Base-by-base conservation (phyloP, 2,329 filamentous ascomycete genomes). In the Davidsoniella neocaledoniae region DNA sequence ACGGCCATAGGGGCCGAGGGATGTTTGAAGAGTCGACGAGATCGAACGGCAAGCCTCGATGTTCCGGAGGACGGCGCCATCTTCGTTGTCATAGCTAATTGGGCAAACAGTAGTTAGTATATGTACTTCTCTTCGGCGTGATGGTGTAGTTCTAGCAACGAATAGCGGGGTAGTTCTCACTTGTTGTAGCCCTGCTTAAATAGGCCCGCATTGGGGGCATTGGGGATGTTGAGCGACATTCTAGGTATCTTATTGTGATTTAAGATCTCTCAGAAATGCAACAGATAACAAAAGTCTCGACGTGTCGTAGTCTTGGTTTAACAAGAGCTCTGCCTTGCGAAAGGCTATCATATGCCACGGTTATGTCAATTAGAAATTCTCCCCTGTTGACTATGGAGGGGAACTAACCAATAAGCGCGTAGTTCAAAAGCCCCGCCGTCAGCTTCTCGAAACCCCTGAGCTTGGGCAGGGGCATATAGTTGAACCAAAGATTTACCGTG, bases 21-120 rank as follows among this genome's bases (percentile, higher is more conserved):
- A 96, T 51, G 91, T 96, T 72, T 94, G 87, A 46, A 98, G 91
- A 48, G 91, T 98, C 60, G 84, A 85, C 53, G 91, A 81, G 67
- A 98, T 96, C 57, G 91, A 86, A 57, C 88, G 79, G 72, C 91
- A 98, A 64, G 93, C 91, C 64, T 98, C 93, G 69, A 98, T 96
- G 68, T 98, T 98, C 63, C 91, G 87, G 57, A 96, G 76, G 58
- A 98, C 88, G 58, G 91, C 93, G 64, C 91, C 91, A 84, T 98
- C 91, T 79, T 98, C 93, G 54, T 90, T 82, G 64, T 96, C 90
- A 71, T 98, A 94, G 76, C 93, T 96, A 62, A 54, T 40, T 33
- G 55, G 55, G 55, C 29, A n/a, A 42, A 43, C 19, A 9, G 8
- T 6, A 8, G 56, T 62, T 57, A 68, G 68, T 59, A 57, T 52